Evolutionary conservation across 2,329 filamentous ascomycete genomes (phyloP).

Genomic region (Fusarium stilboides): DNA sequence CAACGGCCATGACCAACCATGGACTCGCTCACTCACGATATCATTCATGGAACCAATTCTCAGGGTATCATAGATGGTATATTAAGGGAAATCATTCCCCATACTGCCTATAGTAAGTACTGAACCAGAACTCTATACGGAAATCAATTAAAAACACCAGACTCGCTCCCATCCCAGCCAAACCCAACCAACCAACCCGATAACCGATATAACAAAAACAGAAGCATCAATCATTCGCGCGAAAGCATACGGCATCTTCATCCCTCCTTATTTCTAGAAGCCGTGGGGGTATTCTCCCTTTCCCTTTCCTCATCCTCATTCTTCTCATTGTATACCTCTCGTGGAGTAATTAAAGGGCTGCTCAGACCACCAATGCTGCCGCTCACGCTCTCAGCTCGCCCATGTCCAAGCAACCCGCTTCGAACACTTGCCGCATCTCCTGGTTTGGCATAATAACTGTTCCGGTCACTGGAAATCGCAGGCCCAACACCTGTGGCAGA

Average conservation of each 20-base stretch:
- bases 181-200: conserved; percentile 29
- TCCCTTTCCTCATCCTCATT: conserved; percentile 51
- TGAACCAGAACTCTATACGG: conserved; percentile 43
- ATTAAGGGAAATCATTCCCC: conserved; percentile 44
- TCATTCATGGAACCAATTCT: conserved; percentile 9
- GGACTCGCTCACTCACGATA: not conserved
- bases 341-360: conserved; percentile 74
- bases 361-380: conserved; percentile 78
- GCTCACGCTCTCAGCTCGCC: conserved; percentile 84
- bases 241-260: conserved; percentile 18
- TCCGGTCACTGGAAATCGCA: conserved; percentile 80
- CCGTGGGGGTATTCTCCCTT: conserved; percentile 38
- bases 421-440: conserved; percentile 83
- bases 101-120: conserved; percentile 37
- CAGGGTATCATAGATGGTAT: conserved; percentile 52
- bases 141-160: conserved; percentile 35
- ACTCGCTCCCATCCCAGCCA: conserved; percentile 35
- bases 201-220: conserved; percentile 23
- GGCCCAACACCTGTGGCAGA: conserved; percentile 79
- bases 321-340: conserved; percentile 60
- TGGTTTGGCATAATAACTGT: conserved; percentile 81
- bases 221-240: conserved; percentile 43
- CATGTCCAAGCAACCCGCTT: conserved; percentile 83
- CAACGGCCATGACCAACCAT: not conserved
- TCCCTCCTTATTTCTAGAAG: conserved; percentile 41